A percentile compares a stretch with the other conserved stretches of the same genome.
phyloP scores from a whole-genome alignment of 768 basidiomycete genomes.

The Macrocybe gigantea region DNA sequence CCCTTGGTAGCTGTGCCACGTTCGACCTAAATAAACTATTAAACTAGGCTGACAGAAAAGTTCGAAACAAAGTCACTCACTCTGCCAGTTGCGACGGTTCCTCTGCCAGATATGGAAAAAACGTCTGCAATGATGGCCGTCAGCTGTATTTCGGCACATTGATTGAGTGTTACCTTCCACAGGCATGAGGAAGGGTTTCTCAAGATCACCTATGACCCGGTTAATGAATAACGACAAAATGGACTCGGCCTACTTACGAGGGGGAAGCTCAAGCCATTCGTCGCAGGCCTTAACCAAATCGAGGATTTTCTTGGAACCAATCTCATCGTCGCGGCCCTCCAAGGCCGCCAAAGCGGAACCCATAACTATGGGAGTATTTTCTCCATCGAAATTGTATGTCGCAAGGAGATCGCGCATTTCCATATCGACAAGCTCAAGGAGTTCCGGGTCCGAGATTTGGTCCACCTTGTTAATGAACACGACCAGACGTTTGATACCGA shows the following conservation, averaged over 20 bases:
- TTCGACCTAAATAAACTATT: constrained; percentile 55
- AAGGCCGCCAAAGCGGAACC: constrained; percentile 95
- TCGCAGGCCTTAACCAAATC: constrained; percentile 87
- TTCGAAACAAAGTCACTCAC: constrained; percentile 34
- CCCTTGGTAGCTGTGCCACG: constrained; percentile 91
- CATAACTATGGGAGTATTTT: constrained; percentile 96
- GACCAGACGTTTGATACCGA: constrained; percentile 94
- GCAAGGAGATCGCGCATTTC: constrained; percentile 96
- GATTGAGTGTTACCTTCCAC: constrained; percentile 60
- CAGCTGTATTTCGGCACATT: background rate
- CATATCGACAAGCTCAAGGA: constrained; percentile 99
- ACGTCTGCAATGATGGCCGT: constrained; percentile 45
- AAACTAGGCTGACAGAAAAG: background rate
- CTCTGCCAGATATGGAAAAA: constrained; percentile 97
- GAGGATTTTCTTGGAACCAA: constrained; percentile 74
- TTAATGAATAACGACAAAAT: background rate
- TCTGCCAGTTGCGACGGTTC: constrained; percentile 94
- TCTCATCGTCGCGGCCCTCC: constrained; percentile 75
- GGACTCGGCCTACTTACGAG: constrained; percentile 47
- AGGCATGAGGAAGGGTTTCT: constrained; percentile 96
- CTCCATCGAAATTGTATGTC: constrained; percentile 94
- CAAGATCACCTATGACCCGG: constrained; percentile 72
- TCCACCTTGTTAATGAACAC: constrained; percentile 99
- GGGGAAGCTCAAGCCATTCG: constrained; percentile 89
- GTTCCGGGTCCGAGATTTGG: constrained; percentile 92